These are phyloP conservation scores for Alternaria brassicae DNA, from an alignment of 2,329 filamentous ascomycete genomes.

Conservation along the genomic window DNA sequence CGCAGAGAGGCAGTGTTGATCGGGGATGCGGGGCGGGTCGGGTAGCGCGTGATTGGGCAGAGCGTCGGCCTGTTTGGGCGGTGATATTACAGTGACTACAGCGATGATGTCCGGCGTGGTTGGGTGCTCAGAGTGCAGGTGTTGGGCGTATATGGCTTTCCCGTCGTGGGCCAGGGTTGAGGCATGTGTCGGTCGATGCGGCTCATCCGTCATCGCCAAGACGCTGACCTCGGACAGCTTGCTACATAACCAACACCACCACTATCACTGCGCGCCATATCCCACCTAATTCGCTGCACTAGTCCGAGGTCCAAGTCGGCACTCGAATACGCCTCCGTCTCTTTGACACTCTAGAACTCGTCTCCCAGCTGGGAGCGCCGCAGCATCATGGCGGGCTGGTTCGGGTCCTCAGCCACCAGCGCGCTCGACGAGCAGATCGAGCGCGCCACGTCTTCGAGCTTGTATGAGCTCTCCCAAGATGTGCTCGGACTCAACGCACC, in stretches of 20 bases:
- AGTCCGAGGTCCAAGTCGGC: too few relatives aligned
- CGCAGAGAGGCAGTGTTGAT: conserved; percentile 7
- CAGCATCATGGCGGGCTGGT: conserved; percentile 88
- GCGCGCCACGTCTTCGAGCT: conserved; percentile 89
- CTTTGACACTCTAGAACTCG: background rate
- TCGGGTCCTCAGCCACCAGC: conserved; percentile 79
- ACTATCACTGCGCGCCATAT: conserved; percentile 5
- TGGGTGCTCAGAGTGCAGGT: background rate
- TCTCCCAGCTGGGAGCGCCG: background rate
- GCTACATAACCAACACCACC: conserved; percentile 18
- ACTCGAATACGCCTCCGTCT: too few relatives aligned
- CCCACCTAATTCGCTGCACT: background rate
- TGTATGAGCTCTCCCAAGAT: conserved; percentile 62
- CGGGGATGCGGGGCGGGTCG: conserved; percentile 16
- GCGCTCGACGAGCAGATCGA: conserved; percentile 98
- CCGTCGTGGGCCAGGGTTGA: conserved; percentile 11
- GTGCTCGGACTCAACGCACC: background rate
- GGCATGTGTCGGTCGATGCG: conserved; percentile 14
- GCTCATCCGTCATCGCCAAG: conserved; percentile 22
- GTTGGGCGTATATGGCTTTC: conserved; percentile 4
- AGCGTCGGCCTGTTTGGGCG: background rate
- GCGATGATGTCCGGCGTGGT: background rate
- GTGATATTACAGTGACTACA: background rate
- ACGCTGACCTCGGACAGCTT: conserved; percentile 13
- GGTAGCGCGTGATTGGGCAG: conserved; percentile 2